Evolutionary conservation across 1,139 yeast species (phyloP).

Genomic region (Maudiozyma humilis): DNA sequence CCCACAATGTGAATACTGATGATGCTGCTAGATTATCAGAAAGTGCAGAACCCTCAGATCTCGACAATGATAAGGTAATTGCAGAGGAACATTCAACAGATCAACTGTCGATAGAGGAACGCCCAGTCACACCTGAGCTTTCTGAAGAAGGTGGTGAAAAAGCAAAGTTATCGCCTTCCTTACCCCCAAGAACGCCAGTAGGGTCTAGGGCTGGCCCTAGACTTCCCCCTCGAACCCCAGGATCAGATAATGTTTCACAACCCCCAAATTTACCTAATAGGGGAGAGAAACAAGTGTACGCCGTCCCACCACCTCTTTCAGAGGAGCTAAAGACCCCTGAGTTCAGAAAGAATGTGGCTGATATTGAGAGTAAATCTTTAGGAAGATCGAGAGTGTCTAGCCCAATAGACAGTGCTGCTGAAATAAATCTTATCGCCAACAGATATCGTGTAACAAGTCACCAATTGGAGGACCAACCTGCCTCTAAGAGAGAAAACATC

Average conservation of each 20-base stretch:
- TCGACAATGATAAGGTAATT: too few relatives aligned
- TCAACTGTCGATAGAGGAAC: too few relatives aligned
- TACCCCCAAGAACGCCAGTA: conserved; percentile 6
- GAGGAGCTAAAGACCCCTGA: conserved; percentile 26
- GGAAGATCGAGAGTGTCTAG: conserved; percentile 11
- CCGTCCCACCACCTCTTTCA: conserved; percentile 30
- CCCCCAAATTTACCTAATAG: conserved; percentile 18
- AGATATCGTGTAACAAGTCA: conserved; percentile 35
- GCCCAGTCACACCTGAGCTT: too few relatives aligned
- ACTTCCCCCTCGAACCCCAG: background rate
- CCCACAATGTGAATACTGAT: too few relatives aligned
- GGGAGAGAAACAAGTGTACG: conserved; percentile 12
- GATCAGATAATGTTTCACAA: background rate
- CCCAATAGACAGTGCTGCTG: conserved; percentile 27
- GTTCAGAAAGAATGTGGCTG: conserved; percentile 16
- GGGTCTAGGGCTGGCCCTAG: background rate
- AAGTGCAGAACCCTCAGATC: too few relatives aligned
- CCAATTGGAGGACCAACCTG: conserved; percentile 31
- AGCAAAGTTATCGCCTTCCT: background rate
- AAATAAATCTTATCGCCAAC: conserved; percentile 37
- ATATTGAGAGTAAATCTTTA: conserved; percentile 10
- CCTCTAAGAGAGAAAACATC: conserved; percentile 40
- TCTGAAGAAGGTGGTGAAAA: too few relatives aligned
- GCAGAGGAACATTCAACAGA: too few relatives aligned
- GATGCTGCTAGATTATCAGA: too few relatives aligned